Base-by-base conservation (phyloP, 1,284 basidiomycete species). In the Cryptococcus hybrid region DNA sequence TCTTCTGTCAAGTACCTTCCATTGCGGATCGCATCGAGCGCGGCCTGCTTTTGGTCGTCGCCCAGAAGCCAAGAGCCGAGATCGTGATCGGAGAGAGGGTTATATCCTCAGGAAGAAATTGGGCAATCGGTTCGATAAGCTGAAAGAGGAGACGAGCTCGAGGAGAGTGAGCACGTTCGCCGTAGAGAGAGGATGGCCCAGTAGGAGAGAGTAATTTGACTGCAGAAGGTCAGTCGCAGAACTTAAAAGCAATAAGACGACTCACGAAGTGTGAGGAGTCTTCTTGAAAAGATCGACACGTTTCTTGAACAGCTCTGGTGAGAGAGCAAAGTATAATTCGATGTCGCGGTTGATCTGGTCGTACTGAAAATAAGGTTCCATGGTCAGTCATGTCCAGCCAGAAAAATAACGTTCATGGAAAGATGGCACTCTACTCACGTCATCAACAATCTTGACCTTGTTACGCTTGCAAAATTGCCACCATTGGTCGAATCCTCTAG, bases 401-500 rank as follows among this genome's bases (percentile, higher is more conserved):
- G n/a, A n/a, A n/a, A n/a, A n/a, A n/a, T n/a, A n/a, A n/a, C n/a
- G n/a, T n/a, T n/a, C n/a, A n/a, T n/a, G n/a, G n/a, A n/a, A n/a
- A n/a, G n/a, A n/a, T n/a, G 34, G 43, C 11, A 34, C 38, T 7
- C 24, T 5, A 8, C 74, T 63, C 58, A 78, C 75, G 58, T 79
- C 77, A 55, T 80, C 78, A 30, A 78, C 70, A 36, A 80, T 78
- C 67, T 74, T 72, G 55, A 80, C 75, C 12, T 70, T 60, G 61
- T 78, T 66, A 18, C 70, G 51, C 61, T 67, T 66, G 53, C 68
- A 71, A 59, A 68, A 76, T 47, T 69, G 55, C 68, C 69, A 78
- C 77, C 77, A 78, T n/a, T 56, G 52, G 47, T 80, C 78, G 54
- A 81, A 82, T 0, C 80, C 80, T 54, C 70, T 75, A 0, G 80